Evolutionary conservation across 2,329 filamentous ascomycete genomes (phyloP).

Genomic region (Incumbomyces lentus): DNA sequence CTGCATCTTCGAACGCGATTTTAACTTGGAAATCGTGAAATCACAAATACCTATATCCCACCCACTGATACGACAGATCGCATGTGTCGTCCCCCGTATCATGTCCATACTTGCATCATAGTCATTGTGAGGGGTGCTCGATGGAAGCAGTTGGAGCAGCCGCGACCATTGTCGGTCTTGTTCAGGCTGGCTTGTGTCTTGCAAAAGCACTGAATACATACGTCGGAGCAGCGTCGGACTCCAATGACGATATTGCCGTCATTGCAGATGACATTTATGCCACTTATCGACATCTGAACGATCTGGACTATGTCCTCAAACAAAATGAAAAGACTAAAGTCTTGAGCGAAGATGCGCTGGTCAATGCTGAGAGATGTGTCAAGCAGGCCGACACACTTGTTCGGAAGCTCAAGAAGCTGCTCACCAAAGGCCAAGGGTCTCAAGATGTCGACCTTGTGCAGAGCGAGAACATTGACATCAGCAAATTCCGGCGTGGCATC

Average conservation of each 20-base stretch:
- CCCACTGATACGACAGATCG: too few species aligned
- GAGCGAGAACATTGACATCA: neutral
- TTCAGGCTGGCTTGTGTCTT: neutral
- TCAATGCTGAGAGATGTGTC: neutral
- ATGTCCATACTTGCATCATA: neutral
- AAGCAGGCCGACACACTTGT: neutral
- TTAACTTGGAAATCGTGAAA: too few species aligned
- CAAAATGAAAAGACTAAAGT: neutral
- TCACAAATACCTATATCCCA: too few species aligned
- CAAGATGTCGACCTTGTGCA: neutral
- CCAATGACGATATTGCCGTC: too few species aligned
- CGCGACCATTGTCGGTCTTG: neutral
- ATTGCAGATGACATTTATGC: too few species aligned
- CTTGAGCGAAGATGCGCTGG: neutral
- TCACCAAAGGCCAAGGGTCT: neutral
- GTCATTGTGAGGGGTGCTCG: neutral
- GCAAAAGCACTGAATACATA: neutral
- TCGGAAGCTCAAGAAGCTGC: neutral
- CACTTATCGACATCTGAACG: neutral
- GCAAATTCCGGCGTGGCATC: neutral
- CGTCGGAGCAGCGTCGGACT: neutral
- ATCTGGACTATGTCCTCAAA: neutral
- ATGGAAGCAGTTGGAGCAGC: neutral
- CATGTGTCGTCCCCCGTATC: neutral
- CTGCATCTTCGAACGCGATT: too few species aligned